phyloP scores from a whole-genome alignment of 2,329 filamentous ascomycete genomes.

The Dactylellina leptospora region DNA sequence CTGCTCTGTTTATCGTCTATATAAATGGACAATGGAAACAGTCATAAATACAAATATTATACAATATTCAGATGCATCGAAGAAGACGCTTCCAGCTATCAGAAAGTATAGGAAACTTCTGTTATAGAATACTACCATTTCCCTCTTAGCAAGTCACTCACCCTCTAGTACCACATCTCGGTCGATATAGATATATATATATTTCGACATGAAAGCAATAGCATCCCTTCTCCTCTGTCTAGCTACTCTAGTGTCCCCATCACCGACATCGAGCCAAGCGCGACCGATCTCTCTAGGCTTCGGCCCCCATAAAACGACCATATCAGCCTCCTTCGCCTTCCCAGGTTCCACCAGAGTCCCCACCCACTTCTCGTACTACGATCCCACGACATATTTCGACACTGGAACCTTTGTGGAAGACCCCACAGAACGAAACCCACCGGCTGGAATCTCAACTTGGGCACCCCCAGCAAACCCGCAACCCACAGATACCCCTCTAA shows the following conservation, averaged over 20 bases:
- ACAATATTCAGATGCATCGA: too few species aligned
- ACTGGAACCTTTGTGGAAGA: neutral
- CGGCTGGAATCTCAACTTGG: neutral
- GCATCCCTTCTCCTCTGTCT: neutral
- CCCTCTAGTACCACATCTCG: neutral
- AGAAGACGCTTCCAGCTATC: too few species aligned
- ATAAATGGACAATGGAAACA: neutral
- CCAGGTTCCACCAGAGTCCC: neutral
- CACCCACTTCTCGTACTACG: neutral
- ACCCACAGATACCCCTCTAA: neutral
- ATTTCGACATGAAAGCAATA: neutral
- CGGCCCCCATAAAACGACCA: constrained; percentile 1
- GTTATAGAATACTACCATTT: too few species aligned
- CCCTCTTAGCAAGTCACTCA: too few species aligned
- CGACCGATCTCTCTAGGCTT: constrained; percentile 3
- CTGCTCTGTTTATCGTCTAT: too few species aligned
- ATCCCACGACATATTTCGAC: neutral
- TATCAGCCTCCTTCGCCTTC: constrained; percentile 6
- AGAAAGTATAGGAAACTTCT: too few species aligned
- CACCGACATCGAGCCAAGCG: neutral
- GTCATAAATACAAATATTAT: too few species aligned
- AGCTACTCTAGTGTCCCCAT: neutral
- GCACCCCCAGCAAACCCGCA: constrained; percentile 9
- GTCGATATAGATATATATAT: neutral
- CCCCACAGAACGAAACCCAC: neutral